These are phyloP conservation scores for Sambucus nigra DNA, from an alignment of 129 eudicot species.

Conservation along the genomic window DNA sequence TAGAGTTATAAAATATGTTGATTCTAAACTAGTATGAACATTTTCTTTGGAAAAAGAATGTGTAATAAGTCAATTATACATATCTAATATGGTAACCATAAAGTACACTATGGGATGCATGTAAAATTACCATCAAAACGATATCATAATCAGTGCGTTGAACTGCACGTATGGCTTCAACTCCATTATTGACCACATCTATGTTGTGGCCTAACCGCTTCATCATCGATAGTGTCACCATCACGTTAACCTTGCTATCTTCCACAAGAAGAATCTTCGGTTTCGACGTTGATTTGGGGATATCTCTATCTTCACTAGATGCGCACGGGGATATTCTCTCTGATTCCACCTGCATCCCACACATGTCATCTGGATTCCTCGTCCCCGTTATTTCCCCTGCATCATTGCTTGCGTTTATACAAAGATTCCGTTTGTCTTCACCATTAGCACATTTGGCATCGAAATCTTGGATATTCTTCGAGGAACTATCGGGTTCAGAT, in stretches of 20 bases:
- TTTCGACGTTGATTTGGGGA: conserved; percentile 15
- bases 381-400: conserved; percentile 8
- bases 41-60: not conserved
- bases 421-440: conserved; percentile 17
- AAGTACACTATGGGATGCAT: not conserved
- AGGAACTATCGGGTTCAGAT: conserved; percentile 22
- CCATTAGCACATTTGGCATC: conserved; percentile 12
- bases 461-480: conserved; percentile 17
- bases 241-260: conserved; percentile 75
- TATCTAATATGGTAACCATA: not conserved
- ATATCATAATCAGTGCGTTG: conserved; percentile 49
- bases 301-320: conserved; percentile 33
- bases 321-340: conserved; percentile 31
- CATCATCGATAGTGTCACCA: conserved; percentile 85
- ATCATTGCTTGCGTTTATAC: conserved; percentile 8
- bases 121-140: conserved; percentile 60
- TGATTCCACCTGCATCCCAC: conserved; percentile 14
- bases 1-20: too few relatives aligned
- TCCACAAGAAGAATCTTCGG: conserved; percentile 93
- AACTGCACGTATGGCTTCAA: conserved; percentile 86
- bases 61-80: not conserved
- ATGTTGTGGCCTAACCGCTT: conserved; percentile 72
- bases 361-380: conserved; percentile 9
- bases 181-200: conserved; percentile 85
- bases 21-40: not conserved